phyloP scores from a whole-genome alignment of 2,329 filamentous ascomycete species.

The Drechmeria coniospora region DNA sequence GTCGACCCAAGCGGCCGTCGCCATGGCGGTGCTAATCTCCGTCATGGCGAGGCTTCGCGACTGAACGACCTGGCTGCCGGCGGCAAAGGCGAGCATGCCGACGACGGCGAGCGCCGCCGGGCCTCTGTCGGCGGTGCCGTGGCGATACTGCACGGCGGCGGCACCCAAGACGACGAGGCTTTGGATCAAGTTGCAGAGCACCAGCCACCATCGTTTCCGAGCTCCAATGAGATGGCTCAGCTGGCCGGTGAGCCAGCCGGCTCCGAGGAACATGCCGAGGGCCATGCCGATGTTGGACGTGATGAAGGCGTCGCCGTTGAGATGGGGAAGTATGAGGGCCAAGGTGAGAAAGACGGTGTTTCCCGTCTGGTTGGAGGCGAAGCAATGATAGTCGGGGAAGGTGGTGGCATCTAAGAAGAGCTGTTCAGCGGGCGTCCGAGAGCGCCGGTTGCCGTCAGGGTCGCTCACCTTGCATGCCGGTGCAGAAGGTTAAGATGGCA shows the following conservation, averaged over 20 bases:
- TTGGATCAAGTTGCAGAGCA: slow-evolving; percentile 39
- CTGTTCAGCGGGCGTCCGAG: not conserved
- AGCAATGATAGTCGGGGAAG: slow-evolving; percentile 46
- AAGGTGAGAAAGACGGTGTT: slow-evolving; percentile 45
- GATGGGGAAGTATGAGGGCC: slow-evolving; percentile 32
- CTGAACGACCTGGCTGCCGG: slow-evolving; percentile 44
- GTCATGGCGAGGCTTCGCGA: slow-evolving; percentile 37
- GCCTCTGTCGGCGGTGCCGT: slow-evolving; percentile 20
- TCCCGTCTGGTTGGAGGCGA: slow-evolving; percentile 50
- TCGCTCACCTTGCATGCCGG: slow-evolving; percentile 31
- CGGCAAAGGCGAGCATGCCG: slow-evolving; percentile 35
- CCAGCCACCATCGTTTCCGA: slow-evolving; percentile 35
- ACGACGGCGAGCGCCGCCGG: slow-evolving; percentile 27
- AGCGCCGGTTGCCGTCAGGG: not conserved
- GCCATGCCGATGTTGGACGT: slow-evolving; percentile 38
- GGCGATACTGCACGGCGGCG: slow-evolving; percentile 29
- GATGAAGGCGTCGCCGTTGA: slow-evolving; percentile 32
- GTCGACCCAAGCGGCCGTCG: slow-evolving; percentile 47
- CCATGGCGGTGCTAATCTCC: slow-evolving; percentile 50
- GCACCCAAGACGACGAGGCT: slow-evolving; percentile 37
- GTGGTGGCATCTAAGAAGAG: slow-evolving; percentile 33
- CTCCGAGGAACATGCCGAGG: slow-evolving; percentile 38
- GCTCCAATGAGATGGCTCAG: slow-evolving; percentile 35
- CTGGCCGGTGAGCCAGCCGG: slow-evolving; percentile 41
- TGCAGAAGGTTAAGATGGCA: slow-evolving; percentile 31